Conservation (phyloP, 768 basidiomycete genomes). For the Rhizopogon salebrosus region DNA sequence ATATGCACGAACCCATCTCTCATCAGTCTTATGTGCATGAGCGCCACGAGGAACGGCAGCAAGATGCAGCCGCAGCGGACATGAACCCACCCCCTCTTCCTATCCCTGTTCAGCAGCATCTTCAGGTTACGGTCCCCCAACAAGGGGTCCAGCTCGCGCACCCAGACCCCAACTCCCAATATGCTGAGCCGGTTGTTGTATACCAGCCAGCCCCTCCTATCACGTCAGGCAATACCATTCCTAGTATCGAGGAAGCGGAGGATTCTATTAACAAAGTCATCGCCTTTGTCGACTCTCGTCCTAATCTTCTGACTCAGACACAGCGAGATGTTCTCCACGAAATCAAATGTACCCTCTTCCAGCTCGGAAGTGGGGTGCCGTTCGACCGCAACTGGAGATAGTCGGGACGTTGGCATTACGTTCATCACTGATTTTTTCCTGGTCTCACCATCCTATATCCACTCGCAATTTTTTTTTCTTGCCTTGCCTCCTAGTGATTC, state of each 20-base stretch:
- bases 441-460: neutral
- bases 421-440: neutral
- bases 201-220: conserved; percentile 29
- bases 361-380: conserved; percentile 34
- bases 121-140: conserved; percentile 16
- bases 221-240: conserved; percentile 27
- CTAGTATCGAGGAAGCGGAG: conserved; percentile 47
- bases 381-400: conserved; percentile 29
- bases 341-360: conserved; percentile 51
- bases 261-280: conserved; percentile 51
- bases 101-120: conserved; percentile 24
- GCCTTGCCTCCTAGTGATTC: conserved; percentile 11
- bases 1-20: conserved; percentile 24
- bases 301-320: conserved; percentile 22
- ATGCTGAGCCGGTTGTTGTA: conserved; percentile 24
- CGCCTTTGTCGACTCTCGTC: conserved; percentile 42
- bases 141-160: conserved; percentile 28
- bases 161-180: conserved; percentile 16
- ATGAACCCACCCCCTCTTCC: conserved; percentile 25
- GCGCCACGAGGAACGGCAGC: conserved; percentile 22
- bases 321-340: conserved; percentile 39
- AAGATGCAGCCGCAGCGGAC: conserved; percentile 18
- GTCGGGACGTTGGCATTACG: neutral
- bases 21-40: conserved; percentile 22
- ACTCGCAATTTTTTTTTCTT: conserved; percentile 12